Conservation (phyloP, 305 asterid species). For the Andrographis paniculata region DNA sequence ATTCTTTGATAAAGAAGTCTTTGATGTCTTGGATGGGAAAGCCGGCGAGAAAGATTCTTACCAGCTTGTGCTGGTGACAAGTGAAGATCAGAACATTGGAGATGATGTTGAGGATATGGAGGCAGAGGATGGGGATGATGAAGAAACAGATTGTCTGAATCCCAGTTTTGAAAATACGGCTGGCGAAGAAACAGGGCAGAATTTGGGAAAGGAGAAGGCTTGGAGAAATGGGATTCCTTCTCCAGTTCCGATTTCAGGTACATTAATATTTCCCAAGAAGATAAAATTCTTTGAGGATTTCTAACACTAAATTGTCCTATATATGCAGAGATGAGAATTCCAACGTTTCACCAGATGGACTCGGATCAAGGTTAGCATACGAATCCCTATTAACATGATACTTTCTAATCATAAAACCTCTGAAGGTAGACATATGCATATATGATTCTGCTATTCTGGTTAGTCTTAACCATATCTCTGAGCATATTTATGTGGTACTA, state of each 20-base stretch:
- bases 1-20: slow-evolving; percentile 50
- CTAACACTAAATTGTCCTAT: neutral
- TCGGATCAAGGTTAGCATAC: slow-evolving; percentile 31
- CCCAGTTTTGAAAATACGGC: no score
- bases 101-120: slow-evolving; percentile 24
- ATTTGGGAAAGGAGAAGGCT: slow-evolving; percentile 19
- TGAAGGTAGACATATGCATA: no score
- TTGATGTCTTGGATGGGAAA: slow-evolving; percentile 48
- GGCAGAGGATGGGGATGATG: slow-evolving; percentile 29
- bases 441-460: no score
- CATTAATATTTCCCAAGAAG: no score
- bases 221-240: slow-evolving; percentile 31
- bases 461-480: no score
- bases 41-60: slow-evolving; percentile 17
- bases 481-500: no score
- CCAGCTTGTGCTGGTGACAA: slow-evolving; percentile 34
- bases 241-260: slow-evolving; percentile 69
- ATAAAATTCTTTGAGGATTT: no score
- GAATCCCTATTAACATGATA: no score
- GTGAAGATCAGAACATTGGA: slow-evolving; percentile 24
- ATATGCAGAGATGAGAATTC: slow-evolving; percentile 36
- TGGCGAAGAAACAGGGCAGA: slow-evolving; percentile 18
- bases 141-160: slow-evolving; percentile 19
- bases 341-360: slow-evolving; percentile 30
- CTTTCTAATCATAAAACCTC: no score